phyloP scores from a whole-genome alignment of 2,329 filamentous ascomycete genomes.

The Aspergillus unguis region DNA sequence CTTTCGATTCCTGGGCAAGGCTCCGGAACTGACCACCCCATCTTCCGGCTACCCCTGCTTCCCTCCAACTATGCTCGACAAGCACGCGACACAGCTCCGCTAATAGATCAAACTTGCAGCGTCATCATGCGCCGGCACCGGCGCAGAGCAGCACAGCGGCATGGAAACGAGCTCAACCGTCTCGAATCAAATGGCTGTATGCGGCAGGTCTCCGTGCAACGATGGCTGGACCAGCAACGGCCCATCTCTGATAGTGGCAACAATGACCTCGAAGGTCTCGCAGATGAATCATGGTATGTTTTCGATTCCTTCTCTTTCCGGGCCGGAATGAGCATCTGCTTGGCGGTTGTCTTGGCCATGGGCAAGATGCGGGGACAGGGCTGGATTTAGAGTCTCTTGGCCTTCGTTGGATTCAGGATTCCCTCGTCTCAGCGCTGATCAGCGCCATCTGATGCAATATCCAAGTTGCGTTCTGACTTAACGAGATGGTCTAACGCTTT shows the following conservation, averaged over 20 bases:
- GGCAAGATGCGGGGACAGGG: constrained; percentile 20
- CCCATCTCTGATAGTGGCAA: background rate
- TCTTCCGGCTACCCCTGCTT: background rate
- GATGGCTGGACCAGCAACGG: constrained; percentile 28
- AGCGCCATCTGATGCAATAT: constrained; percentile 6
- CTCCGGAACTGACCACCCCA: background rate
- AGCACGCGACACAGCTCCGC: constrained; percentile 3
- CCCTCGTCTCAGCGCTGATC: constrained; percentile 12
- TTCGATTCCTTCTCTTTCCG: constrained; percentile 2
- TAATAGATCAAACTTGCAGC: constrained; percentile 16
- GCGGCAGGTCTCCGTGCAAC: constrained; percentile 23
- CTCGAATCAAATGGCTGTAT: constrained; percentile 11
- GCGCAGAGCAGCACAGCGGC: constrained; percentile 14
- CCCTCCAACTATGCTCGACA: background rate
- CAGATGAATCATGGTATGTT: constrained; percentile 29
- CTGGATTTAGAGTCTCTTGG: constrained; percentile 19
- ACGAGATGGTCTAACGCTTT: background rate
- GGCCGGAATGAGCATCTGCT: background rate
- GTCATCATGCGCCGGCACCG: constrained; percentile 25
- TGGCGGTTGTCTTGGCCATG: background rate
- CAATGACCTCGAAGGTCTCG: constrained; percentile 18
- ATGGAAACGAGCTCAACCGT: constrained; percentile 15
- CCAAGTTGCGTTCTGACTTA: background rate
- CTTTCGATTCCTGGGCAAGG: constrained; percentile 12
- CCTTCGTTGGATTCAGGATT: background rate